phyloP scores from a whole-genome alignment of 306 rosid genomes.

The Gynostemma pentaphyllum region DNA sequence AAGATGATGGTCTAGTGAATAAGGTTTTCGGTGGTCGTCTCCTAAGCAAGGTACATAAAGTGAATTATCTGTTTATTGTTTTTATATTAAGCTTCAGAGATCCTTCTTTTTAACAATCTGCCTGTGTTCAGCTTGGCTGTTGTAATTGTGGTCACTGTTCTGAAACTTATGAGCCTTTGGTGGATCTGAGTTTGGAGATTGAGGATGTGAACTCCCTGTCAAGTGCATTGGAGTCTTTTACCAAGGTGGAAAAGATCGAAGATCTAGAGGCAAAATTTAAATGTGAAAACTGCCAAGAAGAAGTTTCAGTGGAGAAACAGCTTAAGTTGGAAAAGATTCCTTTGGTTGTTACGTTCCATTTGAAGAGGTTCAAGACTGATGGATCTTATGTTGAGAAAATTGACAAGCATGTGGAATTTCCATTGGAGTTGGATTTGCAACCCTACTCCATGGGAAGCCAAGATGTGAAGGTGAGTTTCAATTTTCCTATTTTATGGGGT shows the following conservation, averaged over 20 bases:
- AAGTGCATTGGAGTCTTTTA: constrained; percentile 66
- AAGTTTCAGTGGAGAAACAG: constrained; percentile 66
- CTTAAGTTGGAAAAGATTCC: constrained; percentile 60
- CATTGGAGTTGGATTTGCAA: constrained; percentile 66
- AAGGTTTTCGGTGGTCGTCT: constrained; percentile 73
- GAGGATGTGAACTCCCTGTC: constrained; percentile 51
- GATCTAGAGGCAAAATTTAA: constrained; percentile 35
- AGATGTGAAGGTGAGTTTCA: constrained; percentile 34
- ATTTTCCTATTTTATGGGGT: not conserved
- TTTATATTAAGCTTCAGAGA: not conserved
- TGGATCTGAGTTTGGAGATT: constrained; percentile 83
- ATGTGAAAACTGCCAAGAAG: constrained; percentile 64
- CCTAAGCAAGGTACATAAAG: constrained; percentile 47
- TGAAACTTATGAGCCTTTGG: constrained; percentile 56
- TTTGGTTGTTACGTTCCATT: constrained; percentile 61
- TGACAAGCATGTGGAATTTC: constrained; percentile 64
- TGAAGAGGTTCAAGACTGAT: constrained; percentile 72
- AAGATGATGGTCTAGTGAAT: constrained; percentile 43
- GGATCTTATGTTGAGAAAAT: constrained; percentile 53
- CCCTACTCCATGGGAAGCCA: constrained; percentile 35
- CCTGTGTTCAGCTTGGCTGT: constrained; percentile 52
- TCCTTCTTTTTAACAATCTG: not conserved
- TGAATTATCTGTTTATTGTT: not conserved
- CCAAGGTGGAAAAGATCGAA: constrained; percentile 63
- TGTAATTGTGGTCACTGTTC: constrained; percentile 62